Base-by-base conservation (phyloP, 805 yeast genomes). In the Yarrowia keelungensis region DNA sequence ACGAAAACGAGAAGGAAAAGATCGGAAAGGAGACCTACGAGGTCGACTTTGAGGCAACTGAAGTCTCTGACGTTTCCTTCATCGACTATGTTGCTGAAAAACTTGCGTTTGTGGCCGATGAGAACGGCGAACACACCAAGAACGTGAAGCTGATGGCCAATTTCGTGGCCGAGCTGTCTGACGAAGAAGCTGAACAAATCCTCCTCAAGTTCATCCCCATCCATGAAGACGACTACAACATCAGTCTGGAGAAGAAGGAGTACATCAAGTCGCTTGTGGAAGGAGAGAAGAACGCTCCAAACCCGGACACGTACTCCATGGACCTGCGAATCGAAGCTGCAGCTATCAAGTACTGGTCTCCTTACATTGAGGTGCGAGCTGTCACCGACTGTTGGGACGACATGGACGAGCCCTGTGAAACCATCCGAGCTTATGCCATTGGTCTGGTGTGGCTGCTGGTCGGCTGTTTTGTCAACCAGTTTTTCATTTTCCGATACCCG, bases 301-400 rank as follows among this genome's bases (percentile, higher is more conserved):
- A 56, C 39, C 62, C 62, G 2, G 62, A 56, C 2, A 56, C 62
- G 15, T 56, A 26, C 39, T 56, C 62, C 7, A 0, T 41, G 46
- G 62, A 56, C n/a, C 46, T 56, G 10, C 19, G 62, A 56, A 41
- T 41, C 38, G 62, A 56, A n/a, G 62, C 62, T 15, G 62, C 62
- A 8, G 42, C 47, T 22, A 56, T 56, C 62, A 41, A 56, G 19
- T 41, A 59, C 43, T 59, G 66, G 66, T 84, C 87, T 32, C 89
- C 90, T 12, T 87, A 87, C 74, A 86, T 89, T 1, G 91, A 87
- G 76, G 90, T 87, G 22, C 81, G 91, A 76, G 85, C 90, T 26
- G 84, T 87, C n/a, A 81, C 84, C 8, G 84, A 82, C 45, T 82
- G 85, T 1, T 77, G 71, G 56, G 87, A 85, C 72, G 86, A 84